Evolutionary conservation across 768 basidiomycete genomes (phyloP), one percentile per base, ranked within the genome.

Genomic region (Boletus fagicola): DNA sequence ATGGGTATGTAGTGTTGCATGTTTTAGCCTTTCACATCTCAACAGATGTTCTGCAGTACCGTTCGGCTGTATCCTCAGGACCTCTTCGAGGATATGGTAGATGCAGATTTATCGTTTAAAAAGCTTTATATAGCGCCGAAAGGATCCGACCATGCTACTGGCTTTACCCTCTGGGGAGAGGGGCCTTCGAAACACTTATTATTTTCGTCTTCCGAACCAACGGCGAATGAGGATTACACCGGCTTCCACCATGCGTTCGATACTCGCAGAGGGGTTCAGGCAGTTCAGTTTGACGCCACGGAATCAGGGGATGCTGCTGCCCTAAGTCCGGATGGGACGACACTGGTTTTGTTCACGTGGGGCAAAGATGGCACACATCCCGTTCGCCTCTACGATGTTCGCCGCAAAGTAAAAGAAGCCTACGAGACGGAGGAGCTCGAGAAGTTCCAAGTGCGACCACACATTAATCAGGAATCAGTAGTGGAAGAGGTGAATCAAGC

Each of bases 141-240:
- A 38, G 48, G 52, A 16, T 63, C 62, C 3, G 49, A 35, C 15
- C 75, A 74, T 13, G 68, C 70, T 24, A 66, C 78, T 30, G 85
- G 84, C 4, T 69, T 78, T 7, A 77, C 83, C 24, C 66, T 69
- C 10, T 88, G 86, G 86, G 86, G 86, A 2, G 44, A 35, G 20
- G 77, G 68, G 0, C 48, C 65, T 0, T 78, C 81, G 0, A 58
- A 73, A 0, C 61, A 74, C 15, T 57, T 73, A 12, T 58, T 87
- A 15, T 85, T 84, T 65, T 80, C 82, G 1, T 86, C 83, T 1
- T 82, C 84, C 1, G 85, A 86, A 60, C 78, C 83, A 5, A 60
- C 13, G 53, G 22, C 46, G 4, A 45, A 12, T 36, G 33, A 46
- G 1, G 57, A 49, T 12, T 63, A 68, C 6, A 61, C 62, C 4